Base-by-base conservation (phyloP, 495 filamentous ascomycete species). In the Penicillium tannophilum region DNA sequence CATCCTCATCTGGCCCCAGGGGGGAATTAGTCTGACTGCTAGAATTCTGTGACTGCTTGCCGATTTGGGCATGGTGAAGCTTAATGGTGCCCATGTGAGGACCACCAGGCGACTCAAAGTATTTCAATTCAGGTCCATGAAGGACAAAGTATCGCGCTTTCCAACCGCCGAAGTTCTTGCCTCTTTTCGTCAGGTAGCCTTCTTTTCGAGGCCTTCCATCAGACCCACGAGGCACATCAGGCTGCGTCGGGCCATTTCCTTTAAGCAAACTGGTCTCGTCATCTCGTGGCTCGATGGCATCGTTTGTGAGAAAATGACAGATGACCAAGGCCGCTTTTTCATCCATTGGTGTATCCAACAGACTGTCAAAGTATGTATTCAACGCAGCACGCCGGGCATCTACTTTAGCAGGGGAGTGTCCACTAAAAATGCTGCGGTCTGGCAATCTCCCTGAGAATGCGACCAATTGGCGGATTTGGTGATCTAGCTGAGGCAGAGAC, bases 101-200 rank as follows among this genome's bases (percentile, higher is more conserved):
- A 12, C 94, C 94, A 43, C 92, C 91, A 1, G 89, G 90, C 4
- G 86, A 82, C 71, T 98, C 94, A 66, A 91, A 97, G 69, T 98
- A 98, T 65, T 88, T 91, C 61, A 98, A 74, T 36, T 91, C 82
- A 16, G 95, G 90, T 2, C 92, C 92, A 65, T 98, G 91, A 1
- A 98, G 83, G 45, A 96, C 82, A 64, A 98, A 98, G 69, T 90
- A 98, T 54, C 94, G 83, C 16, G 91, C 91, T 70, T 98, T 98
- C 94, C 94, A 98, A n/a, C 94, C 94, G 24, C 94, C 94, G 73
- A 98, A 98, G 63, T 97, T 97, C 78, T 98, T 98, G 26, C 94
- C 94, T 55, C 89, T 81, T 75, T 98, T 98, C 7, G 94, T 97
- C 31, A 98, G 78, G 77, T 97, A 98, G 16, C 94, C 94, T 67